Conservation (phyloP, 768 basidiomycete species). For the Mycena galopus region DNA sequence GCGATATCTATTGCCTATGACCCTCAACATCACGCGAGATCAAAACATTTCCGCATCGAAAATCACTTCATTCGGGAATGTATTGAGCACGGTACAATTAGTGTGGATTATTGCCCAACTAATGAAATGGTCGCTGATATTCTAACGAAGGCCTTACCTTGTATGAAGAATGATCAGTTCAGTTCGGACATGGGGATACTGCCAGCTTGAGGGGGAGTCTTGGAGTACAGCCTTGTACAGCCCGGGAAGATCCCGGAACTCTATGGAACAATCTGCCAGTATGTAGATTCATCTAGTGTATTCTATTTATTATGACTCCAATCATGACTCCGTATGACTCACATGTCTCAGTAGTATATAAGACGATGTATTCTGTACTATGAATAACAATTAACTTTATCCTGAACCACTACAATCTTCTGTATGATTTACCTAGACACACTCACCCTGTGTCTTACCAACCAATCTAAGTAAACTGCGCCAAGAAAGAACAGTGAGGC, state of each 20-base stretch:
- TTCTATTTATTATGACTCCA: not conserved
- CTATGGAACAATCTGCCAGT: not conserved
- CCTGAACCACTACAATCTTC: too few species aligned
- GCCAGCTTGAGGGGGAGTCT: not conserved
- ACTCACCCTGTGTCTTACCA: not conserved
- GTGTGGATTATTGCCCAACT: constrained; percentile 6
- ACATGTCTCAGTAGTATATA: not conserved
- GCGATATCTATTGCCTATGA: too few species aligned
- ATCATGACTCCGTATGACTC: not conserved
- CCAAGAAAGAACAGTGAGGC: too few species aligned
- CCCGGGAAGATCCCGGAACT: not conserved
- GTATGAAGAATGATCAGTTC: constrained; percentile 9
- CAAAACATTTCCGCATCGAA: not conserved
- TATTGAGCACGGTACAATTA: not conserved
- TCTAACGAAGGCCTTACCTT: constrained; percentile 3
- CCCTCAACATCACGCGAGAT: too few species aligned
- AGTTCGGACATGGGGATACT: not conserved
- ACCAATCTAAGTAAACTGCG: not conserved
- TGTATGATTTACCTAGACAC: too few species aligned
- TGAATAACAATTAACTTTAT: not conserved
- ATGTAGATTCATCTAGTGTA: not conserved
- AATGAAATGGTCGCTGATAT: constrained; percentile 4
- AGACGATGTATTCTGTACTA: not conserved
- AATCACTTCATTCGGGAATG: too few species aligned
- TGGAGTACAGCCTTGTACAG: not conserved